Conservation (phyloP, 2,329 filamentous ascomycete genomes). For the Colletotrichum sp. region DNA sequence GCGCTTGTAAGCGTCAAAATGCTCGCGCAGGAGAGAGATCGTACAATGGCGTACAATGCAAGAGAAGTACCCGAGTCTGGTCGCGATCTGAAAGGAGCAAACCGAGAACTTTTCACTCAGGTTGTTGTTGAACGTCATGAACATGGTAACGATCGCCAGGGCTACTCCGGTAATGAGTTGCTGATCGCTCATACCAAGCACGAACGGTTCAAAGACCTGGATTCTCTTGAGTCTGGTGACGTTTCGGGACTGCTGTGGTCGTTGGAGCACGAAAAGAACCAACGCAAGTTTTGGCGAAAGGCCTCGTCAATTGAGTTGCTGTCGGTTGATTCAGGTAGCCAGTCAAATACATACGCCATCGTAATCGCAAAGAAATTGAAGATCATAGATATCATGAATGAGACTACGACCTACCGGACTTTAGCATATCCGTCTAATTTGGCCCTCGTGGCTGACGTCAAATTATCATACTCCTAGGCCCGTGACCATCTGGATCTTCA, state of each 20-base stretch:
- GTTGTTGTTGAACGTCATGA: background rate
- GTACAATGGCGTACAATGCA: background rate
- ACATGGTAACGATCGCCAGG: background rate
- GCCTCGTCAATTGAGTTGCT: background rate
- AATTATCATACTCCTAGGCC: background rate
- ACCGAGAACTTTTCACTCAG: background rate
- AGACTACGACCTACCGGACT: background rate
- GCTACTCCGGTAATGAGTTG: background rate
- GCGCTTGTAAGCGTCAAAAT: background rate
- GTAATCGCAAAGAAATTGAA: background rate
- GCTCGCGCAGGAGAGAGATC: background rate
- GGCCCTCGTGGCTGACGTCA: background rate
- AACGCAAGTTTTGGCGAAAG: background rate
- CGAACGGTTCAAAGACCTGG: background rate
- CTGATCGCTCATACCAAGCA: background rate
- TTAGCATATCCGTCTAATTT: background rate
- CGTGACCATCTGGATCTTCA: background rate
- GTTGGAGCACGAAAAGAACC: background rate
- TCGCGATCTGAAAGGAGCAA: background rate
- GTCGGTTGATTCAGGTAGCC: background rate
- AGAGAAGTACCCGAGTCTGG: background rate
- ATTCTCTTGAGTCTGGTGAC: background rate
- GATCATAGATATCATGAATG: background rate
- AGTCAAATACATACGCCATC: background rate
- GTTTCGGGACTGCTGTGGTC: background rate